Conservation (phyloP, 345 rosid species). For the Raphanus sativus region DNA sequence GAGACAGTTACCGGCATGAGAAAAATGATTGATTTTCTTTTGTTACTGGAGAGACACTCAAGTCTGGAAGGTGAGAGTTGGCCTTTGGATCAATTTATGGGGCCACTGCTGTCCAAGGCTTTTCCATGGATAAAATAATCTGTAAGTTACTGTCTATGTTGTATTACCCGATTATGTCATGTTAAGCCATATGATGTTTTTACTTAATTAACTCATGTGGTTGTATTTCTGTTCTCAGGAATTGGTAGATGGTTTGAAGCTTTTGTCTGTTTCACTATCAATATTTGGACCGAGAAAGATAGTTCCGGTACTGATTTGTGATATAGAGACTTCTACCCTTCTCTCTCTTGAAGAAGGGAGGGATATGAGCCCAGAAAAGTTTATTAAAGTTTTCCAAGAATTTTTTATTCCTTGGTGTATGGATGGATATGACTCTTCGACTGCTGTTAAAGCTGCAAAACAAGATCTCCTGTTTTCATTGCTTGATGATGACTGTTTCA, state of each 20-base stretch:
- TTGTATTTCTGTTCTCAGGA: slow-evolving; percentile 54
- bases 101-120: slow-evolving; percentile 66
- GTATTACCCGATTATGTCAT: slow-evolving; percentile 1
- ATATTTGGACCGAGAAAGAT: slow-evolving; percentile 73
- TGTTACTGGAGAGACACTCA: slow-evolving; percentile 48
- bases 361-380: slow-evolving; percentile 46
- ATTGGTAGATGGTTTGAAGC: slow-evolving; percentile 61
- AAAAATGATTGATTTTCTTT: slow-evolving; percentile 58
- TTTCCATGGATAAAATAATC: slow-evolving; percentile 69
- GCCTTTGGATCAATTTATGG: slow-evolving; percentile 71
- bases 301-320: slow-evolving; percentile 44
- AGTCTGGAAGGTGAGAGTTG: slow-evolving; percentile 62
- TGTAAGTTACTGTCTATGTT: slow-evolving; percentile 54
- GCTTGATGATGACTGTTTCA: slow-evolving; percentile 73
- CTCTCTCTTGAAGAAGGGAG: slow-evolving; percentile 38
- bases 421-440: slow-evolving; percentile 48
- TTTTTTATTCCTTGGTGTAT: slow-evolving; percentile 88
- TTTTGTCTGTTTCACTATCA: slow-evolving; percentile 66
- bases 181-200: slow-evolving; percentile 14
- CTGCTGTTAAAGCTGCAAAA: slow-evolving; percentile 42
- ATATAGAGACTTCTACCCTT: slow-evolving; percentile 31
- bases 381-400: slow-evolving; percentile 58
- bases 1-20: slow-evolving; percentile 45
- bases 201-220: slow-evolving; percentile 6
- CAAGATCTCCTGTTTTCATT: slow-evolving; percentile 73